These are phyloP conservation scores for Lepidopterella palustris DNA, from an alignment of 495 filamentous ascomycete species.

Conservation along the genomic window DNA sequence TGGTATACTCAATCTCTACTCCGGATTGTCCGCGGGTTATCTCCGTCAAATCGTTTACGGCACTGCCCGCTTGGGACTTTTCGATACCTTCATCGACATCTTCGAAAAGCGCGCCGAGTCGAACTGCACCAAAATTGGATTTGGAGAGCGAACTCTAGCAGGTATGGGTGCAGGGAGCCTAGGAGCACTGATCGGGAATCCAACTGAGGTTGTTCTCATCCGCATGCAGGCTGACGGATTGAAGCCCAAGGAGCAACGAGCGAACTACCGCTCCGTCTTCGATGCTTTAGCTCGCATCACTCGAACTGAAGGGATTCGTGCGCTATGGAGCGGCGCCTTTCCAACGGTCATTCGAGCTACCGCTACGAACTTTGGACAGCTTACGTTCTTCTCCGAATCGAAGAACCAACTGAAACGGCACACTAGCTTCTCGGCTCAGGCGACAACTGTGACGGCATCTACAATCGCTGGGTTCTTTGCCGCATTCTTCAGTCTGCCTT, in stretches of 20 bases:
- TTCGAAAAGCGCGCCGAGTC: background rate
- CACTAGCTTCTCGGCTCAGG: conserved; percentile 1
- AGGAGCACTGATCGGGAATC: conserved; percentile 4
- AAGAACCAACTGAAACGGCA: conserved; percentile 1
- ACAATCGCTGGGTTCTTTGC: conserved; percentile 8
- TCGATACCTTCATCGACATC: conserved; percentile 2
- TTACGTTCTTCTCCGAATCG: conserved; percentile 11
- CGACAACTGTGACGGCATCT: background rate
- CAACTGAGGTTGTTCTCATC: conserved; percentile 7
- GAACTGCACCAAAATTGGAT: background rate
- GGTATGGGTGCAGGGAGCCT: conserved; percentile 2
- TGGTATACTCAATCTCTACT: background rate
- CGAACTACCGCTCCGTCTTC: conserved; percentile 9
- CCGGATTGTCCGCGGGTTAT: conserved; percentile 2
- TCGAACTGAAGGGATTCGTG: background rate
- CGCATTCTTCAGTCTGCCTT: conserved; percentile 7
- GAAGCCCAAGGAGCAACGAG: conserved; percentile 9
- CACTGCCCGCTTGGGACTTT: conserved; percentile 3
- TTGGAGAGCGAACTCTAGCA: conserved; percentile 3
- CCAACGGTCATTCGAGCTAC: conserved; percentile 8
- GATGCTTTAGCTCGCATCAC: conserved; percentile 5
- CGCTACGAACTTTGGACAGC: conserved; percentile 11
- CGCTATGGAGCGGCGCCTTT: conserved; percentile 3
- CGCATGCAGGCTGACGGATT: conserved; percentile 9
- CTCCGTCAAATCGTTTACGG: conserved; percentile 3